A percentile compares a stretch with the other conserved stretches of the same genome.
These are phyloP conservation scores for Fraxinus latifolia DNA, from an alignment of 305 asterid genomes.

Conservation along the genomic window DNA sequence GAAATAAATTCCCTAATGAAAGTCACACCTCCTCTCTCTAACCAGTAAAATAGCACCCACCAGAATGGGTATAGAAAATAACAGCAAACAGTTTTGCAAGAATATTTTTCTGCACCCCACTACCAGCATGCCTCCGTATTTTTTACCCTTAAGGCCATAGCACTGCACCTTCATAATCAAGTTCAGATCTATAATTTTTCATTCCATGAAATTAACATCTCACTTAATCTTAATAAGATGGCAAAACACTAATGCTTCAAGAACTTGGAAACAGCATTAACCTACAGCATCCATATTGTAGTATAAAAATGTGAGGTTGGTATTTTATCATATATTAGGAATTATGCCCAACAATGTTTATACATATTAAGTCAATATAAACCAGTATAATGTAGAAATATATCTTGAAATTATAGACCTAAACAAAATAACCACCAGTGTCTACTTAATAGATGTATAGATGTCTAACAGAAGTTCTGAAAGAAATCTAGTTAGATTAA, in stretches of 20 bases:
- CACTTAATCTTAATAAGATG: not conserved
- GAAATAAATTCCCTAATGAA: not conserved
- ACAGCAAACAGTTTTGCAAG: not conserved
- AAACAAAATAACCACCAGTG: conserved; percentile 7
- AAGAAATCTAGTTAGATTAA: conserved; percentile 17
- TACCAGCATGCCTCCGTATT: not conserved
- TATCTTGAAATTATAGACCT: not conserved
- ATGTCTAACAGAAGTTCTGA: not conserved
- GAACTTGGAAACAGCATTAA: not conserved
- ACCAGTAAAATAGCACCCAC: not conserved
- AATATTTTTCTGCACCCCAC: not conserved
- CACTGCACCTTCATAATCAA: not conserved
- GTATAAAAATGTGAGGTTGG: not conserved
- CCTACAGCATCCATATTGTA: conserved; percentile 18
- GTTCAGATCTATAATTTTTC: not conserved
- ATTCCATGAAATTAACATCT: not conserved
- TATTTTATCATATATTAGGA: conserved; percentile 15
- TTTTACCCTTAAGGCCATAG: not conserved
- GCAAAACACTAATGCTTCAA: not conserved
- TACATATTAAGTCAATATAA: conserved; percentile 1
- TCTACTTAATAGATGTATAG: not conserved
- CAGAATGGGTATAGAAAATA: not conserved
- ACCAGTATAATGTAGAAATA: not conserved
- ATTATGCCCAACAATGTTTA: not conserved
- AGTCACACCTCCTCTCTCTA: not conserved